These are phyloP conservation scores for Raddia guianensis DNA, from an alignment of 176 grass and related monocot species.

Conservation along the genomic window DNA sequence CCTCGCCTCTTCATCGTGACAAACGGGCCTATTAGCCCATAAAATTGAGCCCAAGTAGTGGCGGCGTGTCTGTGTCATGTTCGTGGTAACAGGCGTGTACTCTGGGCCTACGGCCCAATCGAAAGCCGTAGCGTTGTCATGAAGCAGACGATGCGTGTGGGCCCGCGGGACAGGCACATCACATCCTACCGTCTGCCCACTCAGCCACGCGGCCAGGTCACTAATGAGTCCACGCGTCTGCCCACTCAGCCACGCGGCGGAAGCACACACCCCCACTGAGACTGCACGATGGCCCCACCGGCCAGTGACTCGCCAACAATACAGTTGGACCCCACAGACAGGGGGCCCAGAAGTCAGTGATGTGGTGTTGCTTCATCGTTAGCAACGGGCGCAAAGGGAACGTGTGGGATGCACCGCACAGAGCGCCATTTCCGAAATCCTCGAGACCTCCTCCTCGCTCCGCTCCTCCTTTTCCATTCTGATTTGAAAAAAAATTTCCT, in stretches of 20 bases:
- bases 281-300: background rate
- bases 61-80: background rate
- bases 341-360: background rate
- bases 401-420: background rate
- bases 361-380: rapidly evolving
- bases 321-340: background rate
- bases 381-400: too few relatives aligned
- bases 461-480: background rate
- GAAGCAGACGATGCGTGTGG: conserved; percentile 3
- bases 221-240: background rate
- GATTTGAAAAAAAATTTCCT: conserved; percentile 28
- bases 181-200: background rate
- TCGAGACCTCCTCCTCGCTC: background rate
- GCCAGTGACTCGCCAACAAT: background rate
- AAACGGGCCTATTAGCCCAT: background rate
- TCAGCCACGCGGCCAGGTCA: background rate
- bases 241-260: background rate
- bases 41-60: background rate
- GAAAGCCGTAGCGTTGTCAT: background rate
- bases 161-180: background rate
- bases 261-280: background rate
- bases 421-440: conserved; percentile 44
- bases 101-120: background rate
- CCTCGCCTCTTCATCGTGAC: too few relatives aligned
- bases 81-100: background rate